Evolutionary conservation across 495 filamentous ascomycete genomes (phyloP), one percentile per base, ranked within the genome.

Genomic region (Tuber umbilicatum): DNA sequence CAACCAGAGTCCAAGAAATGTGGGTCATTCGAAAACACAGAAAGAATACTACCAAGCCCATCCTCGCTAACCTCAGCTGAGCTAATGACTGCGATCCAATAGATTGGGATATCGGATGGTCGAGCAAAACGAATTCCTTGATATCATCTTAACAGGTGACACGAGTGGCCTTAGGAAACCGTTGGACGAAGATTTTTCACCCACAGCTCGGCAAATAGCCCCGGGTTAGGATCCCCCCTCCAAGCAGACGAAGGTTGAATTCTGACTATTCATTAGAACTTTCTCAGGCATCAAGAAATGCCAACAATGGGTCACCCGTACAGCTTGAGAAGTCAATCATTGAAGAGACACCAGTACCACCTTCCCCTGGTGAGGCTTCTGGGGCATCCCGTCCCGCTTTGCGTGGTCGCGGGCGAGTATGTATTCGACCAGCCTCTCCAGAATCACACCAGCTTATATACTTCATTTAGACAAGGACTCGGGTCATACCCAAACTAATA

Each of bases 91-190:
- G 64, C 69, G 7, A 67, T 69, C 40, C 23, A 64, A 35, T 76
- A 82, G 81, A 60, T 71, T 94, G 23, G 91, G 93, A 73, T 93
- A 94, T 79, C 89, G 92, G 5, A 89, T 94, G 35, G 90, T 97
- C 69, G 90, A 94, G 73, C 95, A 97, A 82, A 93, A 90, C 70
- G 94, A 97, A 76, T 97, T 99, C 75, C 86, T 99, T 14, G 93
- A 97, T 84, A 92, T 92, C 5, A 97, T 99, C 69, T 83, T 98
- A 27, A 89, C 84, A 17, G 90, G 90, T 72, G 90, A 97, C 84
- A 88, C 92, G 5, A 89, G 87, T 73, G 84, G 86, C 39, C 84
- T 97, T 27, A 88, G 90, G 73, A 88, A 88, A 47, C 86, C 89
- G 2, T 87, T 96, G 1, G 84, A 86, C 73, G 81, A 81, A 31